Conservation (phyloP, 1,284 basidiomycete genomes). For the Ceratobasidium sp. region DNA sequence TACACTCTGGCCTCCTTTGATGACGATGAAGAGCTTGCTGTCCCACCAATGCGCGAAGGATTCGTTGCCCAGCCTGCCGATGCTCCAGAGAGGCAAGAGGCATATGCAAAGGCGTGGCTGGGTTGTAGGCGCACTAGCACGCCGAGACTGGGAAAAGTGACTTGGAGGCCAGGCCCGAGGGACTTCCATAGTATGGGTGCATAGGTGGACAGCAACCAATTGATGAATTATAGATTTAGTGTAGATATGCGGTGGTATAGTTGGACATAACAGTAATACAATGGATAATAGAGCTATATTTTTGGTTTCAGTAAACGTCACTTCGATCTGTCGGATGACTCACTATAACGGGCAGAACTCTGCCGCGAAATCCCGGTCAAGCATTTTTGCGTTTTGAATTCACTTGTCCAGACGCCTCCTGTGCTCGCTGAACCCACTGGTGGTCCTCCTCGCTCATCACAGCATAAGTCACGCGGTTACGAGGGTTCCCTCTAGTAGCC, state of each 20-base stretch:
- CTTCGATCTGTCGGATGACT: background rate
- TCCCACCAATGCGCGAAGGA: conserved; percentile 23
- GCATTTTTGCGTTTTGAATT: background rate
- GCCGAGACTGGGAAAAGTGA: conserved; percentile 6
- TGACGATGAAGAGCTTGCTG: conserved; percentile 2
- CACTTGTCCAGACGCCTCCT: background rate
- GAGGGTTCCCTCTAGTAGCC: conserved; percentile 15
- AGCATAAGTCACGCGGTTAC: conserved; percentile 24
- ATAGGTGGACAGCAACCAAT: background rate
- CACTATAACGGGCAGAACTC: background rate
- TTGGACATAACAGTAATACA: conserved; percentile 12
- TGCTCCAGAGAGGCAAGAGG: conserved; percentile 34
- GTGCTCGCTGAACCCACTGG: conserved; percentile 29
- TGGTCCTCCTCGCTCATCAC: conserved; percentile 33
- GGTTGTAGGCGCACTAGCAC: conserved; percentile 6
- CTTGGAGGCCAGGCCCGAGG: conserved; percentile 36
- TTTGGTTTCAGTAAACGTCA: background rate
- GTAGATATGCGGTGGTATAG: conserved; percentile 17
- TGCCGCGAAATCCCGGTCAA: too few relatives aligned
- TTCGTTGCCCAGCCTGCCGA: conserved; percentile 32
- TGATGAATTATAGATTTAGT: background rate
- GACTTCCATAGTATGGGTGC: conserved; percentile 41
- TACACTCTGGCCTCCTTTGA: conserved; percentile 8
- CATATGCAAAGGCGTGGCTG: conserved; percentile 23
- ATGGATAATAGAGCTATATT: background rate